phyloP scores from a whole-genome alignment of 1,284 basidiomycete genomes.

The Ustilago nuda region DNA sequence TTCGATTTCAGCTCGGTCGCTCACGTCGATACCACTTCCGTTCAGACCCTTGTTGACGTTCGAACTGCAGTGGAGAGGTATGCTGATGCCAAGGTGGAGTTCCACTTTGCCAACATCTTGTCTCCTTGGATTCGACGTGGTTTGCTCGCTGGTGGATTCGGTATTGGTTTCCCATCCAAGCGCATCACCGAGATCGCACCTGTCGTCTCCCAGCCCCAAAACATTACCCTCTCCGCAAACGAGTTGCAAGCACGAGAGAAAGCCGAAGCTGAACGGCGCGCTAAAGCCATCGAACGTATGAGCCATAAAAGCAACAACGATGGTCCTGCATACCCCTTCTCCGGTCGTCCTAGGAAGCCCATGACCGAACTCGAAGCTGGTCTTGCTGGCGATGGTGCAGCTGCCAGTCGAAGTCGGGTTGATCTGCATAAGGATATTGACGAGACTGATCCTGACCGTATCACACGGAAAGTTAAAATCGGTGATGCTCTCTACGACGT shows the following conservation, averaged over 20 bases:
- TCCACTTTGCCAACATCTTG: constrained; percentile 88
- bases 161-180: constrained; percentile 41
- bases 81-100: constrained; percentile 82
- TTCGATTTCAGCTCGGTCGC: constrained; percentile 87
- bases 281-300: constrained; percentile 46
- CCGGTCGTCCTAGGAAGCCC: constrained; percentile 27
- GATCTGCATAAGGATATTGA: constrained; percentile 71
- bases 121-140: constrained; percentile 87
- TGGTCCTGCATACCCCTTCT: constrained; percentile 44
- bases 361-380: constrained; percentile 69
- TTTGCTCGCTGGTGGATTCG: constrained; percentile 52
- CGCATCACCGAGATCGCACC: constrained; percentile 59
- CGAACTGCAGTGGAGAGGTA: constrained; percentile 87
- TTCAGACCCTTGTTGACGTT: constrained; percentile 90
- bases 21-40: constrained; percentile 79
- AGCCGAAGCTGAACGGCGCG: constrained; percentile 31
- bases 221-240: constrained; percentile 25
- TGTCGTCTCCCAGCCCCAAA: constrained; percentile 77
- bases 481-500: constrained; percentile 35
- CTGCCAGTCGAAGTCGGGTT: constrained; percentile 63
- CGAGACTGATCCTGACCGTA: constrained; percentile 69
- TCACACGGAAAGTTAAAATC: constrained; percentile 66
- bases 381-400: constrained; percentile 69
- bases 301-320: constrained; percentile 44
- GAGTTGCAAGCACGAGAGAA: constrained; percentile 41